Conservation (phyloP, 1,139 yeast species). For the Pichia sp. region DNA sequence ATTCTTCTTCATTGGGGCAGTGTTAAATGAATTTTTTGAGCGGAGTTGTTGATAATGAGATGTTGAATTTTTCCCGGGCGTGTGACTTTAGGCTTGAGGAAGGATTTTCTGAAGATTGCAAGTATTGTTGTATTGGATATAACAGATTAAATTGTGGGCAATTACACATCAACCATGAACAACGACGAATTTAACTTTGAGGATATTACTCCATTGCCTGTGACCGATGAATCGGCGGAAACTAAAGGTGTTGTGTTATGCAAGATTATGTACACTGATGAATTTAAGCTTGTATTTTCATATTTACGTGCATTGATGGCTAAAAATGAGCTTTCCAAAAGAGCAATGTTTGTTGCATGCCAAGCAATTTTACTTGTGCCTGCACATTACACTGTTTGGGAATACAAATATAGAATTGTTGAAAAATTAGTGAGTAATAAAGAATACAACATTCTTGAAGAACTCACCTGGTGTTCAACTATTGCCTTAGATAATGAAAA, state of each 20-base stretch:
- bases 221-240: constrained; percentile 3
- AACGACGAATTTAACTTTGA: constrained; percentile 14
- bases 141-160: background rate
- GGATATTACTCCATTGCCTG: constrained; percentile 16
- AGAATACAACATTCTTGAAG: constrained; percentile 34
- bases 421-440: constrained; percentile 20
- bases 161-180: constrained; percentile 5
- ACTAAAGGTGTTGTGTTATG: constrained; percentile 39
- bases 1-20: constrained; percentile 4
- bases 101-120: background rate
- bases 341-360: constrained; percentile 66
- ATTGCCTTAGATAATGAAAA: constrained; percentile 74
- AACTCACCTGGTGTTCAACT: constrained; percentile 72
- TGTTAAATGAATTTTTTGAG: background rate
- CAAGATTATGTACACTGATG: constrained; percentile 70
- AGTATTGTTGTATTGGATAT: too few species aligned
- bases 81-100: too few species aligned
- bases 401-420: constrained; percentile 58
- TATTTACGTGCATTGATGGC: constrained; percentile 56
- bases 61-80: too few species aligned
- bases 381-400: constrained; percentile 92
- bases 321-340: constrained; percentile 54
- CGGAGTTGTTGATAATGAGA: too few species aligned
- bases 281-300: constrained; percentile 59
- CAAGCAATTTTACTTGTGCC: constrained; percentile 64